phyloP scores from a whole-genome alignment of 139 green algal species.

The Eudorina sp. region DNA sequence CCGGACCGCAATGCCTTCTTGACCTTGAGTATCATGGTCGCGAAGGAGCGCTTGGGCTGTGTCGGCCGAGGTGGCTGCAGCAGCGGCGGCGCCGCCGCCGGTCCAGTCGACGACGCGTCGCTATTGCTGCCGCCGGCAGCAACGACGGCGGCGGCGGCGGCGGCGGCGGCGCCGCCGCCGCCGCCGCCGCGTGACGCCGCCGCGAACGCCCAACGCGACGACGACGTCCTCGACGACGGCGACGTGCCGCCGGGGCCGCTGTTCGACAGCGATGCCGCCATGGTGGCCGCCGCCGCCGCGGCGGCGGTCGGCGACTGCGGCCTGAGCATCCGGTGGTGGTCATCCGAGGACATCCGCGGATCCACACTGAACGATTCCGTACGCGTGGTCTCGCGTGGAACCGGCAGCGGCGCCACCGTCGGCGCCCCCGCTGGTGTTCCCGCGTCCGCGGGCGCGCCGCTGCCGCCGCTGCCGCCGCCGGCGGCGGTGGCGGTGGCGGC shows the following conservation, averaged over 20 bases:
- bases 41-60: background rate
- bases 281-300: background rate
- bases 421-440: background rate
- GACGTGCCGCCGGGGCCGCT: background rate
- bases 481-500: background rate
- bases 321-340: background rate
- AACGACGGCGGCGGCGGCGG: background rate
- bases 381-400: background rate
- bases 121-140: background rate
- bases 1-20: background rate
- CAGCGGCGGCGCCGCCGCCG: background rate
- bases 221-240: background rate
- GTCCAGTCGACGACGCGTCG: background rate
- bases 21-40: background rate
- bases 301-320: background rate
- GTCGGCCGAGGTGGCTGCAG: background rate
- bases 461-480: background rate
- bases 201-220: background rate
- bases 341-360: background rate
- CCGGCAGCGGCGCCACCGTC: background rate
- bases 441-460: background rate
- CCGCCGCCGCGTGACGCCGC: background rate
- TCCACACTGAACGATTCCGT: background rate
- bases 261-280: background rate
- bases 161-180: background rate